Percentiles rank a stretch among this genome's conserved stretches.
Evolutionary conservation across 805 yeast genomes (phyloP).

Genomic region (Saturnispora dispora): DNA sequence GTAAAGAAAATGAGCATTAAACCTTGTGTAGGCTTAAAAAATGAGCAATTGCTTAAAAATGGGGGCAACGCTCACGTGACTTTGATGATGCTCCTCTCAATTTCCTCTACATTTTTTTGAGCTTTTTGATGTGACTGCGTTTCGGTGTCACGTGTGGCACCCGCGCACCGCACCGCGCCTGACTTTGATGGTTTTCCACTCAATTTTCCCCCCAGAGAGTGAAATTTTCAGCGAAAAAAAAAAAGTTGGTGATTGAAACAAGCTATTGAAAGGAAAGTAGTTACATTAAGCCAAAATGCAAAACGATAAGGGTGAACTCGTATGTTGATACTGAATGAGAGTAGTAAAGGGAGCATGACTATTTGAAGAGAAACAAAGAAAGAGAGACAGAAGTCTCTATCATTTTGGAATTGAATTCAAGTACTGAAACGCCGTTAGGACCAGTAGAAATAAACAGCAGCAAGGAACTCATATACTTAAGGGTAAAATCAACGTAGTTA

Average conservation of each 20-base stretch:
- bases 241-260: neutral
- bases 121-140: neutral
- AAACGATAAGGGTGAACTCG: slow-evolving; percentile 99
- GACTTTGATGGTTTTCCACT: neutral
- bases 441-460: too few relatives aligned
- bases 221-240: slow-evolving; percentile 1
- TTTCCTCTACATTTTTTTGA: too few relatives aligned
- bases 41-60: neutral
- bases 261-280: neutral
- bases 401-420: too few relatives aligned
- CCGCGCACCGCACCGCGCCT: slow-evolving; percentile 4
- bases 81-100: too few relatives aligned
- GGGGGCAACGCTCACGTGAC: neutral
- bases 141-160: neutral
- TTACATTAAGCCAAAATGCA: slow-evolving; percentile 60
- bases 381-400: neutral
- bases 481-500: too few relatives aligned
- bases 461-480: too few relatives aligned
- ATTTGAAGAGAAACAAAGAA: neutral
- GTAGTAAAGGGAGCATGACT: neutral
- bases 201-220: neutral
- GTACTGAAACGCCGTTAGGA: too few relatives aligned
- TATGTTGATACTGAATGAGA: slow-evolving; percentile 41
- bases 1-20: neutral
- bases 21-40: neutral